Evolutionary conservation across 2,329 filamentous ascomycete species (phyloP).

Genomic region (Paecilomyces niveus): DNA sequence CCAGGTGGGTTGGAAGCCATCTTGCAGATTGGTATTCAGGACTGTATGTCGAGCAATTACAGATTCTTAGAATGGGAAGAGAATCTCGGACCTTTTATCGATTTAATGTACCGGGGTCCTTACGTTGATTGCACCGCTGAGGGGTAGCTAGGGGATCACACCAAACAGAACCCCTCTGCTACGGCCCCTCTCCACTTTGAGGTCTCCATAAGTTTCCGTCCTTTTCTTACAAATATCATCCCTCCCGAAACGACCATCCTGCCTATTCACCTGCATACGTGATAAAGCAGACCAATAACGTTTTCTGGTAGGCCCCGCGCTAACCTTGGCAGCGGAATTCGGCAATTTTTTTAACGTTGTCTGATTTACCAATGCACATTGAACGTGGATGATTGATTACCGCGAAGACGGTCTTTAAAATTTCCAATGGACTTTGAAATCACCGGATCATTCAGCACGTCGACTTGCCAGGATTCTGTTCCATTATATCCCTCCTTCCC

Average conservation of each 20-base stretch:
- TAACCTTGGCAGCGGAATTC: neutral
- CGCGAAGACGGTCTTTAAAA: no score
- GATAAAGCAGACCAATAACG: neutral
- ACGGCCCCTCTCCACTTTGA: neutral
- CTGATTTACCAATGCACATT: no score
- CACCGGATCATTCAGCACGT: no score
- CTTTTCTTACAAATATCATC: neutral
- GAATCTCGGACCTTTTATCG: neutral
- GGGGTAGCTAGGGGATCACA: neutral
- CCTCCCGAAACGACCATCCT: no score
- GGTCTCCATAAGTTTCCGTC: neutral
- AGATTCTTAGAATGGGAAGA: neutral
- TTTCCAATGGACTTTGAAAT: no score
- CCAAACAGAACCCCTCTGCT: neutral
- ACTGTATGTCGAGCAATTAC: neutral
- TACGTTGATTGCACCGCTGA: no score
- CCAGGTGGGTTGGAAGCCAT: constrained; percentile 49
- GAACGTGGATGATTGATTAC: no score
- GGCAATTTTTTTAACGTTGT: no score
- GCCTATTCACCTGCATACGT: neutral
- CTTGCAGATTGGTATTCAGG: constrained; percentile 4
- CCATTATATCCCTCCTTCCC: no score
- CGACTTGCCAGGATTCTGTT: no score
- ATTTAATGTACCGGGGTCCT: neutral
- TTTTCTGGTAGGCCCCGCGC: neutral